These are phyloP conservation scores for Alternaria panax DNA, from an alignment of 2,329 filamentous ascomycete genomes.

Conservation along the genomic window DNA sequence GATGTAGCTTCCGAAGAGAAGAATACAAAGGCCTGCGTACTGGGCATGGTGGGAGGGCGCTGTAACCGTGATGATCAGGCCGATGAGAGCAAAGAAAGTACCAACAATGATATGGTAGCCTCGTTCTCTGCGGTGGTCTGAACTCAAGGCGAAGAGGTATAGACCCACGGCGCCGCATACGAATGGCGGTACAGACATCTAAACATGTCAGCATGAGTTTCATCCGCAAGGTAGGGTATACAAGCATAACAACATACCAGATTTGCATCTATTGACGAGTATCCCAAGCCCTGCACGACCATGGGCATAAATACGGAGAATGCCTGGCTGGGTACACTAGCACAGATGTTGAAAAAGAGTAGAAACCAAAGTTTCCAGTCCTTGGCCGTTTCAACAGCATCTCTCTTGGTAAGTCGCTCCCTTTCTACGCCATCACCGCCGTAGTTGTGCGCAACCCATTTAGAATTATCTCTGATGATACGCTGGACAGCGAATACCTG, in stretches of 20 bases:
- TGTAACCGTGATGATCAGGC: slow-evolving; percentile 26
- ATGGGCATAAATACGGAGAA: slow-evolving; percentile 57
- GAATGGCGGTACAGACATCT: slow-evolving; percentile 58
- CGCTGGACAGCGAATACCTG: slow-evolving; percentile 23
- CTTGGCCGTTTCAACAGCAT: slow-evolving; percentile 23
- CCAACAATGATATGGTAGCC: slow-evolving; percentile 55
- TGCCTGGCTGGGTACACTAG: slow-evolving; percentile 50
- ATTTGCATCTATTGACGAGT: slow-evolving; percentile 28
- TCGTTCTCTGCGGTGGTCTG: slow-evolving; percentile 46
- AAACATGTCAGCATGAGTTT: neutral
- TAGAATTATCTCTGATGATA: slow-evolving; percentile 25
- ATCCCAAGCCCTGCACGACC: slow-evolving; percentile 50
- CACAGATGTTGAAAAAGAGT: slow-evolving; percentile 52
- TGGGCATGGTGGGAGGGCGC: slow-evolving; percentile 8
- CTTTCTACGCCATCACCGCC: slow-evolving; percentile 7
- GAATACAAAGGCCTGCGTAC: slow-evolving; percentile 31
- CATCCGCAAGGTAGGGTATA: neutral
- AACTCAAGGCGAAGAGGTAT: slow-evolving; percentile 55
- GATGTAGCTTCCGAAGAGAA: slow-evolving; percentile 35
- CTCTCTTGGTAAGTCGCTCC: slow-evolving; percentile 22
- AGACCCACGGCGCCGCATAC: slow-evolving; percentile 56
- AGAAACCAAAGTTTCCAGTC: slow-evolving; percentile 37
- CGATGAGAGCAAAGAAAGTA: slow-evolving; percentile 52
- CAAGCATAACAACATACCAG: slow-evolving; percentile 11
- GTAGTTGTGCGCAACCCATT: slow-evolving; percentile 1